These are phyloP conservation scores for Capsicum baccatum DNA, from an alignment of 257 asterid species.

Conservation along the genomic window DNA sequence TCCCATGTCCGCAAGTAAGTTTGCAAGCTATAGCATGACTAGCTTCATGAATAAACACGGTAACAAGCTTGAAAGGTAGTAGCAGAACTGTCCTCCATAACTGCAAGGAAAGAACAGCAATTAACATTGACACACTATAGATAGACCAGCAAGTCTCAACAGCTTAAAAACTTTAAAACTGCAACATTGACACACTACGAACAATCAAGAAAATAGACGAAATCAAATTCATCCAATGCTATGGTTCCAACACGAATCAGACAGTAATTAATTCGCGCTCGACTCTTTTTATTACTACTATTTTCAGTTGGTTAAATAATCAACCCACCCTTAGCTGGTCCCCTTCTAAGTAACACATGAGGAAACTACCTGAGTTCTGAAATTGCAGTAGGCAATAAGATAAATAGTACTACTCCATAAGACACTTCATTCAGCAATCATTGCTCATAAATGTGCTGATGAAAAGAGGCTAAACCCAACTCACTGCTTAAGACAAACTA, in stretches of 20 bases:
- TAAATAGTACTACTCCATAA: background rate
- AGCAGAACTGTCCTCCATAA: slow-evolving; percentile 49
- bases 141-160: background rate
- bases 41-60: slow-evolving; percentile 54
- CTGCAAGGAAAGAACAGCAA: slow-evolving; percentile 30
- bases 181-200: no score
- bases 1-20: slow-evolving; percentile 54
- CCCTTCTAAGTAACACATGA: background rate
- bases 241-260: background rate
- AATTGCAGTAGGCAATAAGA: background rate
- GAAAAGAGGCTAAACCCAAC: background rate
- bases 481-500: background rate
- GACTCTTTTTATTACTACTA: background rate
- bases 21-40: slow-evolving; percentile 56
- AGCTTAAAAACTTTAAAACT: background rate
- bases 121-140: background rate
- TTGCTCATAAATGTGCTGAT: background rate
- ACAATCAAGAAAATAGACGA: no score
- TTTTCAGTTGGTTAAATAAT: background rate
- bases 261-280: background rate
- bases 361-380: background rate
- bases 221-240: no score
- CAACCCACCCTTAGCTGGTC: background rate
- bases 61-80: slow-evolving; percentile 52
- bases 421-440: background rate